phyloP scores from a whole-genome alignment of 2,329 filamentous ascomycete species.

The Ceratocystis colombiana region DNA sequence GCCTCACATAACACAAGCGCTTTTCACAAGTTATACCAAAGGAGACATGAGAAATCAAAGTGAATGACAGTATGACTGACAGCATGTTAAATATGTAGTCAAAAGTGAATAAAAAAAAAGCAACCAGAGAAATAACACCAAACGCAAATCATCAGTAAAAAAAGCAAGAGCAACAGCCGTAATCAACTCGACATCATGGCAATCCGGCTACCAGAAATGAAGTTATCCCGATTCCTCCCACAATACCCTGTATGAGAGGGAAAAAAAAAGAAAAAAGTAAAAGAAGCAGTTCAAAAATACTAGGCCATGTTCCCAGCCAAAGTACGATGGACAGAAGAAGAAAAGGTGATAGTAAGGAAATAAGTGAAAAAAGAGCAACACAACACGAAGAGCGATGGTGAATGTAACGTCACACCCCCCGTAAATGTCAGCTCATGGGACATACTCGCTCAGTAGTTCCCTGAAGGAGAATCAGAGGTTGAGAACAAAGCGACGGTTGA shows the following conservation, averaged over 20 bases:
- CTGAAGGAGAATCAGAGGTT: constrained; percentile 23
- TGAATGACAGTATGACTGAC: background rate
- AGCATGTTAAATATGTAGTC: background rate
- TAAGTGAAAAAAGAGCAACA: too few species aligned
- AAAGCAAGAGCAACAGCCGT: background rate
- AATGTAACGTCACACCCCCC: background rate
- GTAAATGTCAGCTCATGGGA: background rate
- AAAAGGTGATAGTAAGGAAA: background rate
- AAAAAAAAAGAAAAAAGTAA: background rate
- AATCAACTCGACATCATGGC: background rate
- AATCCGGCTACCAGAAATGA: background rate
- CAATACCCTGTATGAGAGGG: background rate
- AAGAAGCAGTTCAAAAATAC: background rate
- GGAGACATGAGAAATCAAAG: background rate
- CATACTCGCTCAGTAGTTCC: constrained; percentile 2
- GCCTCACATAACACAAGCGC: background rate
- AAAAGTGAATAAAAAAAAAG: background rate
- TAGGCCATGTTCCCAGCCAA: background rate
- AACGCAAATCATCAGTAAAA: constrained; percentile 1
- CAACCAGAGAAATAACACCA: constrained; percentile 9
- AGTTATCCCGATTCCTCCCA: background rate
- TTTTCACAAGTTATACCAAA: background rate
- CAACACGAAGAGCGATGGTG: constrained; percentile 20
- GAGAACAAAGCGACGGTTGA: constrained; percentile 48
- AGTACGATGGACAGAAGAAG: background rate